A percentile compares a stretch with the other conserved stretches of the same genome.
phyloP scores from a whole-genome alignment of 495 filamentous ascomycete species.

The Echria macrotheca region DNA sequence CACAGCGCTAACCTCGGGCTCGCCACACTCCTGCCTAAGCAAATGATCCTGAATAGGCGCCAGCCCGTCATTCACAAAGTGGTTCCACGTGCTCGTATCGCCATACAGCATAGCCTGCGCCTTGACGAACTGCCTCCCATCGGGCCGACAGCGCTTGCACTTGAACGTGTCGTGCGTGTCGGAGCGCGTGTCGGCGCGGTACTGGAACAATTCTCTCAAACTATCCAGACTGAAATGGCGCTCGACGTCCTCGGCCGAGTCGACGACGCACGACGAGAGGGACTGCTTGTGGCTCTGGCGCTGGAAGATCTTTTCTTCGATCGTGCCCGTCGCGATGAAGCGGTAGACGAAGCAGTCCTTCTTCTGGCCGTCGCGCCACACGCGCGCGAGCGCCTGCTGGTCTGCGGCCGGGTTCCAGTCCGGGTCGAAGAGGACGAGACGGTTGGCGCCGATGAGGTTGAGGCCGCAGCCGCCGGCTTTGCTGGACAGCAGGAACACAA shows the following conservation, averaged over 20 bases:
- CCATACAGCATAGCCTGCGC: constrained; percentile 93
- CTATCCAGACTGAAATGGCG: constrained; percentile 89
- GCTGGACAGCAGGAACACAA: constrained; percentile 90
- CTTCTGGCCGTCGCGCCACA: constrained; percentile 98
- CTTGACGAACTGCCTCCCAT: constrained; percentile 81
- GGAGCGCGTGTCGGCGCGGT: constrained; percentile 72
- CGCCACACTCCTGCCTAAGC: constrained; percentile 76
- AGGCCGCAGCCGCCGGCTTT: constrained; percentile 97
- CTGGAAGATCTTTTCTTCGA: constrained; percentile 99
- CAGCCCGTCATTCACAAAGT: constrained; percentile 78
- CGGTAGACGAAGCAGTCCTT: constrained; percentile 99
- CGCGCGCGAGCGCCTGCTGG: constrained; percentile 93
- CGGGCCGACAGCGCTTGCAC: constrained; percentile 88
- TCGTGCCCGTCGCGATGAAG: constrained; percentile 95
- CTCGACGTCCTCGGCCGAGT: constrained; percentile 94
- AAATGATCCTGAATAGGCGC: constrained; percentile 84
- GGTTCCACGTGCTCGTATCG: constrained; percentile 98
- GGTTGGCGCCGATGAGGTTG: constrained; percentile 95
- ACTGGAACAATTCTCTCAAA: constrained; percentile 89
- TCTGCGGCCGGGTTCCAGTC: constrained; percentile 99
- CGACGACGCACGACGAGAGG: constrained; percentile 94
- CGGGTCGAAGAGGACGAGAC: constrained; percentile 93
- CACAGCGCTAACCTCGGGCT: constrained; percentile 80
- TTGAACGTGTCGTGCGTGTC: constrained; percentile 99
- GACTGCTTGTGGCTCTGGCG: constrained; percentile 97